Conservation (phyloP, 768 basidiomycete species). For the Boletus insuetus region DNA sequence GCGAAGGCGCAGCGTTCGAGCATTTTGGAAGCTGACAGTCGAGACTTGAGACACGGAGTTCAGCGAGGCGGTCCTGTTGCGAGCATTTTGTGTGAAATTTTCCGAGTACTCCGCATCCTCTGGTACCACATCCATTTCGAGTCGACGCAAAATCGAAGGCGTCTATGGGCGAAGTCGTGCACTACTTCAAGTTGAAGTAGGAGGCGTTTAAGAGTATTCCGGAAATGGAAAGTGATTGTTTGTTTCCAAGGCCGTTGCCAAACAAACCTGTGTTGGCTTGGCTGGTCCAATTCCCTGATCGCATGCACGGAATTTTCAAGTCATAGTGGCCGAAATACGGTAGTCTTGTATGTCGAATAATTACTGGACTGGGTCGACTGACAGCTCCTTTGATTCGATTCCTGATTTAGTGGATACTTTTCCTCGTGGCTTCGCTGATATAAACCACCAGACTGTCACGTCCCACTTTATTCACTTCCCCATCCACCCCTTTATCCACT, state of each 20-base stretch:
- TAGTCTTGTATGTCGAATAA: too few species aligned
- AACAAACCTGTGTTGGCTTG: too few species aligned
- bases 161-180: not conserved
- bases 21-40: not conserved
- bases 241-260: conserved; percentile 13
- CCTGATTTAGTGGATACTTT: too few species aligned
- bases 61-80: conserved; percentile 14
- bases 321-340: too few species aligned
- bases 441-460: too few species aligned
- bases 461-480: not conserved
- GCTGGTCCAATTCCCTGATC: too few species aligned
- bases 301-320: too few species aligned
- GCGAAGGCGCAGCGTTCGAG: conserved; percentile 19
- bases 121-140: conserved; percentile 17
- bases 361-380: too few species aligned
- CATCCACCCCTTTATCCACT: not conserved
- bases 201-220: not conserved
- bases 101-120: conserved; percentile 9
- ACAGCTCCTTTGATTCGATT: too few species aligned
- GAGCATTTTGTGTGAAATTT: not conserved
- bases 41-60: conserved; percentile 10
- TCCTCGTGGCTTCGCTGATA: too few species aligned
- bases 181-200: not conserved
- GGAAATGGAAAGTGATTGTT: conserved; percentile 15
- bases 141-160: not conserved